phyloP scores from a whole-genome alignment of 2,329 filamentous ascomycete genomes.

The Talaromyces sp. region DNA sequence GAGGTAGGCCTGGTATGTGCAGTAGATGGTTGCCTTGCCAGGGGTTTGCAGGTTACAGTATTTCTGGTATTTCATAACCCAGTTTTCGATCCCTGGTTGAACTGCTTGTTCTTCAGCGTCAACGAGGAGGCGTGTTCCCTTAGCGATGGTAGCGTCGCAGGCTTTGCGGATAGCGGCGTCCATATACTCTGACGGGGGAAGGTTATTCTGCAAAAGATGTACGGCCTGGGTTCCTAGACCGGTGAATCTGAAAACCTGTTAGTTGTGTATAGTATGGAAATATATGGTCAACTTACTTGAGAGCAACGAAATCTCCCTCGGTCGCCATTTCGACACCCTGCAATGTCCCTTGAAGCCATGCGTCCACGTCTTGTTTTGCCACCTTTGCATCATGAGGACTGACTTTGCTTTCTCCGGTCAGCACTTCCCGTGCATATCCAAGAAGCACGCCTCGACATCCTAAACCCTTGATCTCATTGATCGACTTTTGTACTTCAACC shows the following conservation, averaged over 20 bases:
- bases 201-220: constrained; percentile 35
- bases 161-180: constrained; percentile 40
- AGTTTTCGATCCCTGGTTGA: constrained; percentile 49
- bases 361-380: constrained; percentile 30
- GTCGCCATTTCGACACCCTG: constrained; percentile 50
- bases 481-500: constrained; percentile 43
- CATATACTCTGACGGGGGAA: constrained; percentile 38
- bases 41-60: constrained; percentile 46
- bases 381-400: constrained; percentile 26
- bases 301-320: constrained; percentile 48
- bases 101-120: constrained; percentile 53
- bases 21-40: constrained; percentile 49
- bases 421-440: constrained; percentile 50
- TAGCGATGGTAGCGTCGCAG: constrained; percentile 38
- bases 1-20: constrained; percentile 52
- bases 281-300: constrained; percentile 39
- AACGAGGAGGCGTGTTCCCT: constrained; percentile 45
- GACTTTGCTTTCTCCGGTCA: constrained; percentile 43
- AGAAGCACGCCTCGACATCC: constrained; percentile 53
- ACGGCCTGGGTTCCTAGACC: constrained; percentile 45
- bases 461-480: constrained; percentile 43
- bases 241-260: constrained; percentile 34
- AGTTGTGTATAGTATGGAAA: background rate
- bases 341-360: constrained; percentile 51
- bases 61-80: constrained; percentile 52